Evolutionary conservation across 2,329 filamentous ascomycete species (phyloP), one percentile per base, ranked within the genome.

Genomic region (Dothideomycetes sp.): DNA sequence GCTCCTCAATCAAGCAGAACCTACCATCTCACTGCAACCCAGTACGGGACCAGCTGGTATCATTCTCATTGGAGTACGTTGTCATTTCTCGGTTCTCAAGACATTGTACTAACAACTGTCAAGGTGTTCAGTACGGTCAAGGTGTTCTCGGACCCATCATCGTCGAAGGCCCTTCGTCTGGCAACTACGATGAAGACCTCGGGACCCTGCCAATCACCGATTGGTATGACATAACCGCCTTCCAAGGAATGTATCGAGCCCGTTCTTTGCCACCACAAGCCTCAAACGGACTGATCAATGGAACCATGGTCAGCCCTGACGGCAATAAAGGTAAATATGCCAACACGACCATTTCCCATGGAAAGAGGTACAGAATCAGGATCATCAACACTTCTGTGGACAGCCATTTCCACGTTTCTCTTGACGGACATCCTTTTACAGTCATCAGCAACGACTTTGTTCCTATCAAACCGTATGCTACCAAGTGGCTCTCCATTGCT

Each of bases 1-100:
- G 64, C 77, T 4, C 79, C 80, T 0, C 74, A 73, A 17, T 51
- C 63, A 12, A 57, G 52, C 6, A 55, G 59, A 42, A 66, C 60
- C 4, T 69, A 69, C 49, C 59, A 49, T n/a, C 63, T 57, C 51
- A 48, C 19, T 22, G 50, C 3, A 4, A 44, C 42, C 4, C 42
- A 44, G 18, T 44, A 30, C 44, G 61, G 61, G 0, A 42, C 40
- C 1, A 31, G 25, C n/a, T 67, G 64, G 61, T 66, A 65, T 42
- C 63, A 65, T 40, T 30, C 20, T 9, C 40, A 42, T 12, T 36
- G 27, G 37, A 32, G 28, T 37, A 37, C 2, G 34, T 37, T 16
- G 10, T n/a, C 64, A 66, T 40, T 61, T 54, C 49, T 58, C 54
- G 4, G 4, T 13, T 15, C 23, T 20, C n/a, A 16, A 6, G n/a